Evolutionary conservation across 2,329 filamentous ascomycete species (phyloP).

Genomic region (Lanzia echinophila): DNA sequence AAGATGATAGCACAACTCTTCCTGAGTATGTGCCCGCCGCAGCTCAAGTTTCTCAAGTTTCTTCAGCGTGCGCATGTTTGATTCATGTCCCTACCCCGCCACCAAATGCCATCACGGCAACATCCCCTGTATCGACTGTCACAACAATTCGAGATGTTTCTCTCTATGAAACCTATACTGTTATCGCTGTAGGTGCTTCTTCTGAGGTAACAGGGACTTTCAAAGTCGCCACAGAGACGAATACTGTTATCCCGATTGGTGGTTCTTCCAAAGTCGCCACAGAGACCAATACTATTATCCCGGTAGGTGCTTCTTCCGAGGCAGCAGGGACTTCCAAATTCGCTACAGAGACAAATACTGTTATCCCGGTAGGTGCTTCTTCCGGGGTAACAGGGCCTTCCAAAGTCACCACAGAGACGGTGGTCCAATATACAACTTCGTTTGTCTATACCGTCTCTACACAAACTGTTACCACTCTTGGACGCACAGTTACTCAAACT

Average conservation of each 20-base stretch:
- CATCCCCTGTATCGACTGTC: background rate
- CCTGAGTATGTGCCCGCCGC: background rate
- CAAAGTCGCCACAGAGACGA: background rate
- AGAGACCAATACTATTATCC: background rate
- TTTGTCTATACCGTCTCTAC: background rate
- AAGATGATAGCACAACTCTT: background rate
- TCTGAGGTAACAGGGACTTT: background rate
- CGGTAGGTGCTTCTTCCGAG: background rate
- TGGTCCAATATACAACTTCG: background rate
- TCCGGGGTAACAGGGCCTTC: background rate
- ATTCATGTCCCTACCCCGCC: background rate
- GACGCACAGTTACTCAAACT: background rate
- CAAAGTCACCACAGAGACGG: background rate
- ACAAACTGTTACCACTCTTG: background rate
- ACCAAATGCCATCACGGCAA: background rate
- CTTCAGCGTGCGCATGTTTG: constrained; percentile 1
- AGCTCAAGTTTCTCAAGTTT: background rate
- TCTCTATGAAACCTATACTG: background rate
- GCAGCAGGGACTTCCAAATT: background rate
- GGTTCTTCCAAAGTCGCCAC: no score
- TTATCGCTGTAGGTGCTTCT: background rate
- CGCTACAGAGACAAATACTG: background rate
- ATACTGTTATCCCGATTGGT: background rate
- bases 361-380: background rate
- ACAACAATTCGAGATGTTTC: background rate